Percentiles rank a stretch among this genome's conserved stretches.
Conservation (phyloP, 768 basidiomycete species). For the Tulasnella sp. region DNA sequence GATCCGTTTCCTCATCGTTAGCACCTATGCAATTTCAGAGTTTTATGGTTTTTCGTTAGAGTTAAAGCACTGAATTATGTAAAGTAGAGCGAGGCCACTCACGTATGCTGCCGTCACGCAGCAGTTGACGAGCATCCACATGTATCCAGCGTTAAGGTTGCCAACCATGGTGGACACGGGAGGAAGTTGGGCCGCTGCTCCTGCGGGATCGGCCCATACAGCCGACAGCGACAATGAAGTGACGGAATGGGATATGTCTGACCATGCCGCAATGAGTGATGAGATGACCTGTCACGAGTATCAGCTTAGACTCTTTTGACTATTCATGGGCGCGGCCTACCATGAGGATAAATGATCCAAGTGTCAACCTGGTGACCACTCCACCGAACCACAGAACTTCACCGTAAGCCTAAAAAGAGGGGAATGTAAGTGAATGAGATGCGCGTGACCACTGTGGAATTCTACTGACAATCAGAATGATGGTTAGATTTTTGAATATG, state of each 20-base stretch:
- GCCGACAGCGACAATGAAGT: slow-evolving; percentile 27
- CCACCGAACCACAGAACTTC: slow-evolving; percentile 97
- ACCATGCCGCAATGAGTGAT: slow-evolving; percentile 93
- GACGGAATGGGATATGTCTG: slow-evolving; percentile 50
- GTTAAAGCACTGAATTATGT: neutral
- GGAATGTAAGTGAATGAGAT: neutral
- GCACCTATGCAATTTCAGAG: slow-evolving; percentile 43
- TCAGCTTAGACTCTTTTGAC: neutral
- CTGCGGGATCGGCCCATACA: slow-evolving; percentile 30
- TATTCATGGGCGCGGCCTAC: too few relatives aligned
- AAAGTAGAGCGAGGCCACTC: slow-evolving; percentile 27
- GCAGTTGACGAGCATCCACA: slow-evolving; percentile 97
- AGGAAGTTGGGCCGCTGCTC: slow-evolving; percentile 28
- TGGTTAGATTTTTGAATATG: slow-evolving; percentile 99
- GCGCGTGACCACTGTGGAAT: neutral
- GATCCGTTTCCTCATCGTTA: slow-evolving; percentile 94
- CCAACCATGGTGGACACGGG: slow-evolving; percentile 13
- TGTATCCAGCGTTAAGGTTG: slow-evolving; percentile 67
- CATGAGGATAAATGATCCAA: slow-evolving; percentile 88
- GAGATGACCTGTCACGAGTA: slow-evolving; percentile 91
- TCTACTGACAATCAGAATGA: slow-evolving; percentile 80
- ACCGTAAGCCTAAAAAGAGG: slow-evolving; percentile 68
- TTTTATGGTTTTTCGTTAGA: neutral
- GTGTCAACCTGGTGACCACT: slow-evolving; percentile 72
- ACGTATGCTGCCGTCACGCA: slow-evolving; percentile 83